A percentile compares a stretch with the other conserved stretches of the same genome.
These are phyloP conservation scores for Coemansia sp. DNA, from an alignment of 192 early-diverging fungal species.

Conservation along the genomic window DNA sequence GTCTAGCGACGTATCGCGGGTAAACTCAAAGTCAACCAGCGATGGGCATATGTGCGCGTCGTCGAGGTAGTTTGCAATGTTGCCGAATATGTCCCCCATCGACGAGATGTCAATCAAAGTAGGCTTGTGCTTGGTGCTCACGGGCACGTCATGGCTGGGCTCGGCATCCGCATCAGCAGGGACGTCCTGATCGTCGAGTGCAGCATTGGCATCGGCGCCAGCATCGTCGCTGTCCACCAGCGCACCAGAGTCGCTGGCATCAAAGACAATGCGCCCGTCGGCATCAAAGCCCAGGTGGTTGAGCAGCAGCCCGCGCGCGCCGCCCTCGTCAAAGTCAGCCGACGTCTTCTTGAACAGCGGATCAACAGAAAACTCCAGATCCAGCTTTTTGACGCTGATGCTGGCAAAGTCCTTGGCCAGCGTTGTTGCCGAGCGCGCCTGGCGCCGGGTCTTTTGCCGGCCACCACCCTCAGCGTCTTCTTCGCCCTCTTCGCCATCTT, in stretches of 20 bases:
- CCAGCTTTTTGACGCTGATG: slow-evolving; percentile 83
- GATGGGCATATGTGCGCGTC: slow-evolving; percentile 65
- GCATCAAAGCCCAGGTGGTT: slow-evolving; percentile 81
- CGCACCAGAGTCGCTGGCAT: slow-evolving; percentile 77
- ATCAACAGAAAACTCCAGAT: slow-evolving; percentile 90
- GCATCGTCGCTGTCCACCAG: slow-evolving; percentile 48
- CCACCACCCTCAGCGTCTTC: slow-evolving; percentile 45
- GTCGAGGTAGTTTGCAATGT: slow-evolving; percentile 32
- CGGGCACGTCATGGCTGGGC: background rate
- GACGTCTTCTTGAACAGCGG: slow-evolving; percentile 98
- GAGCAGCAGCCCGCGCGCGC: slow-evolving; percentile 85
- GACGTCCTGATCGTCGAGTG: background rate
- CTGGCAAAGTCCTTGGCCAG: slow-evolving; percentile 77
- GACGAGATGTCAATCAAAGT: slow-evolving; percentile 37
- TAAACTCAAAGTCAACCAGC: slow-evolving; percentile 68
- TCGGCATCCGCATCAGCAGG: background rate
- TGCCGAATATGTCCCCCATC: slow-evolving; percentile 31
- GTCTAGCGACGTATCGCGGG: slow-evolving; percentile 58
- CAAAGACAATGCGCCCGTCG: slow-evolving; percentile 92
- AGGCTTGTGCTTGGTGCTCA: slow-evolving; percentile 20
- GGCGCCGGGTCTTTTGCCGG: slow-evolving; percentile 26
- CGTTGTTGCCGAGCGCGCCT: slow-evolving; percentile 59
- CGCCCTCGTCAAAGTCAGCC: slow-evolving; percentile 97
- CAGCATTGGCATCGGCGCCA: slow-evolving; percentile 3
- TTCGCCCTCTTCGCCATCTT: slow-evolving; percentile 47